phyloP scores from a whole-genome alignment of 768 basidiomycete species.

The Phallus indusiatus region DNA sequence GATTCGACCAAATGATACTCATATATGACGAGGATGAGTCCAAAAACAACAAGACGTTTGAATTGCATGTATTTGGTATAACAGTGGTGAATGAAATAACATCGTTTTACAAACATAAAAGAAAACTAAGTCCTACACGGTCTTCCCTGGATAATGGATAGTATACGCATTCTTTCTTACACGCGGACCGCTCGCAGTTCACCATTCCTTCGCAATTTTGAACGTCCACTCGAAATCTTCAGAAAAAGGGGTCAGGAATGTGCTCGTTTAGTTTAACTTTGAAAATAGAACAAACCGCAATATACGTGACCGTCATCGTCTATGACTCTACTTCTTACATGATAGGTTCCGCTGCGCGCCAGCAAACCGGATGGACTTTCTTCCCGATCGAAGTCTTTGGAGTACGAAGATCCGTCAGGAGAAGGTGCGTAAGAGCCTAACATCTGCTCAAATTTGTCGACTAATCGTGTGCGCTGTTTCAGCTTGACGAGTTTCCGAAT shows the following conservation, averaged over 20 bases:
- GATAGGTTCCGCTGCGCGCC: slow-evolving; percentile 73
- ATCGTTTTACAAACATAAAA: slow-evolving; percentile 15
- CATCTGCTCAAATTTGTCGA: slow-evolving; percentile 92
- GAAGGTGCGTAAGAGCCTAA: slow-evolving; percentile 85
- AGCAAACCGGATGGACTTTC: slow-evolving; percentile 65
- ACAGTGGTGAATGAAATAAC: slow-evolving; percentile 18
- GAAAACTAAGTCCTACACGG: not conserved
- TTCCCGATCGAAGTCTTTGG: slow-evolving; percentile 68
- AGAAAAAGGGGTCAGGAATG: not conserved
- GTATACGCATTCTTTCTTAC: not conserved
- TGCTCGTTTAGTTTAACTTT: not conserved
- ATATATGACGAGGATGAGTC: no score
- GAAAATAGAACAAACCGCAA: slow-evolving; percentile 43
- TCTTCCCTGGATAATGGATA: not conserved
- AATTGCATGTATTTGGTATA: slow-evolving; percentile 13
- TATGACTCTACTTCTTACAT: slow-evolving; percentile 69
- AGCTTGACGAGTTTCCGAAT: slow-evolving; percentile 1
- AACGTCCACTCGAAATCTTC: slow-evolving; percentile 83
- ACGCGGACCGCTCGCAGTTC: slow-evolving; percentile 13
- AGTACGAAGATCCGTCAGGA: slow-evolving; percentile 52
- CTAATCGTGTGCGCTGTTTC: slow-evolving; percentile 29
- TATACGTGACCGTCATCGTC: slow-evolving; percentile 83
- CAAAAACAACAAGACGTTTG: not conserved
- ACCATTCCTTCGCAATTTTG: slow-evolving; percentile 92
- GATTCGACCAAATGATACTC: no score